Base-by-base conservation (phyloP, 2,329 filamentous ascomycete genomes). In the Scolecobasidium constrictum region DNA sequence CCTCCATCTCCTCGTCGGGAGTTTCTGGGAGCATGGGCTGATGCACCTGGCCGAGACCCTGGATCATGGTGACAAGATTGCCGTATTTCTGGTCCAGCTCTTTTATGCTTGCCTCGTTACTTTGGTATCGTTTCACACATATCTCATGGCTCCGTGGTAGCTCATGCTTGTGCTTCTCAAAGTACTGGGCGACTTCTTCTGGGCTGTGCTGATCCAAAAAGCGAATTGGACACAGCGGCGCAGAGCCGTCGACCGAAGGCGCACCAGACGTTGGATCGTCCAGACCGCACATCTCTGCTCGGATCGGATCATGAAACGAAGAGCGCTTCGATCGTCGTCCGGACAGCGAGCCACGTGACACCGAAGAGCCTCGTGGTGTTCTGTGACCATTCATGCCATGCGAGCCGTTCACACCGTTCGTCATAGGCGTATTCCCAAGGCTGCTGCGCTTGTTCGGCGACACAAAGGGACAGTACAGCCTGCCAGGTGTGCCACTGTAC, bases 31-130 rank as follows among this genome's bases (percentile, higher is more conserved):
- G 68, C 77, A 92, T 86, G 4, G 85, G 81, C 57, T 92, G 83
- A 57, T 96, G 90, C 52, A 93, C 86, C 49, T 81, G 76, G 38
- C 87, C 85, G 31, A 96, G 69, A 6, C 86, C 86, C 59, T 92
- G 82, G 47, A 96, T 93, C 90, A 96, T 95, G 63, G 78, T 93
- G 52, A 86, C 86, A 35, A 95, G 68, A 58, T 82, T 90, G 50
- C 86, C 87, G 58, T 95, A 96, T 61, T 95, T 96, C 48, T 86
- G 86, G 59, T 96, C 90, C 43, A 96, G 71, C 62, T 93, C 85
- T 50, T 79, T 78, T 56, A 94, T 84, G 55, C 88, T 84, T 49
- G 83, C 76, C 52, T 90, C 82, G 55, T 88, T 90, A 60, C 78
- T 82, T 63, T 94, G 86, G 58, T 94, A 94, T 45, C 88, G 77